phyloP scores from a whole-genome alignment of 257 asterid genomes.

The Rauvolfia tetraphylla region DNA sequence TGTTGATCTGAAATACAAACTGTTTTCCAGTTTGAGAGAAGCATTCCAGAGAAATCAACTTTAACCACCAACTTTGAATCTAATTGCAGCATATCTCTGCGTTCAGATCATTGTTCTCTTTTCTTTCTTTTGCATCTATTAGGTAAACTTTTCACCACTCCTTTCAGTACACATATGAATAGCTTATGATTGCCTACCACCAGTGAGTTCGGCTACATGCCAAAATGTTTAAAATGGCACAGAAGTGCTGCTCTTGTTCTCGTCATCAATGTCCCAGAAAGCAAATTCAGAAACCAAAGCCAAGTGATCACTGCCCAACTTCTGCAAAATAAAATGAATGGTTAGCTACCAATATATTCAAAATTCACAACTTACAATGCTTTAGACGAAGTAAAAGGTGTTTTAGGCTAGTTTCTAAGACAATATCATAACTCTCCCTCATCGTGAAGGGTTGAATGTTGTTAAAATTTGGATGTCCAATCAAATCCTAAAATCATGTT shows the following conservation, averaged over 20 bases:
- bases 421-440: not conserved
- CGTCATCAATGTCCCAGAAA: conserved; percentile 15
- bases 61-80: not conserved
- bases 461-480: no score
- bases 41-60: not conserved
- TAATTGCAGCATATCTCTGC: not conserved
- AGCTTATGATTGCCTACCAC: not conserved
- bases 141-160: not conserved
- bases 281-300: conserved; percentile 39
- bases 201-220: not conserved
- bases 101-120: not conserved
- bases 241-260: conserved; percentile 5
- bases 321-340: conserved; percentile 19
- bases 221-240: not conserved
- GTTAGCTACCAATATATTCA: not conserved
- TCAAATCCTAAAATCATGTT: no score
- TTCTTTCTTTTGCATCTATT: not conserved
- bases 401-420: not conserved
- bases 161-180: not conserved
- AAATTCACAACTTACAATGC: not conserved
- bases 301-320: conserved; percentile 40
- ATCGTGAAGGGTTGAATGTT: not conserved
- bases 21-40: not conserved
- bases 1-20: no score
- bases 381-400: not conserved